phyloP scores from a whole-genome alignment of 768 basidiomycete genomes.

The Sarcomyxa edulis region DNA sequence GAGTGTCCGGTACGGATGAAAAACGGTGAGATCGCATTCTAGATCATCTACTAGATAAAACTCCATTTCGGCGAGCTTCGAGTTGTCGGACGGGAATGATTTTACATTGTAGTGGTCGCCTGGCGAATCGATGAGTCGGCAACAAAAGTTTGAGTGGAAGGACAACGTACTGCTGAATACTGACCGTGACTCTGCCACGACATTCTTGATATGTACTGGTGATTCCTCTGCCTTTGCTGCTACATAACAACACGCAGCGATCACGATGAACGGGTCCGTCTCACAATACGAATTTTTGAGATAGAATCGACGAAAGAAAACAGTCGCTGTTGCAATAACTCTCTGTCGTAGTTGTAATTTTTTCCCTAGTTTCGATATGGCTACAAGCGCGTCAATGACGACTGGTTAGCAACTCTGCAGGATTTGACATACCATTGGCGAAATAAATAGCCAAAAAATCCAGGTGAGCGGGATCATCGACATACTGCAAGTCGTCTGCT shows the following conservation, averaged over 20 bases:
- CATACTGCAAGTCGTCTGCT: conserved; percentile 70
- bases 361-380: conserved; percentile 84
- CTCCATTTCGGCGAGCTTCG: conserved; percentile 97
- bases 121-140: conserved; percentile 17
- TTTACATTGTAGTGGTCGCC: conserved; percentile 69
- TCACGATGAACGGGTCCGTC: conserved; percentile 91
- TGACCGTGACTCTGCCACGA: conserved; percentile 75
- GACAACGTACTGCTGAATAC: conserved; percentile 63
- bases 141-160: not conserved
- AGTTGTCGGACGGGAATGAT: conserved; percentile 81
- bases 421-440: conserved; percentile 56
- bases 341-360: conserved; percentile 80
- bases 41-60: conserved; percentile 97
- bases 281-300: conserved; percentile 93
- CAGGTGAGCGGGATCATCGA: conserved; percentile 71
- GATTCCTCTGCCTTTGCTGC: conserved; percentile 97
- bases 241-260: conserved; percentile 91
- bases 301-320: conserved; percentile 97
- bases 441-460: conserved; percentile 87
- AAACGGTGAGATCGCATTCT: conserved; percentile 89
- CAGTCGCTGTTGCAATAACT: conserved; percentile 89
- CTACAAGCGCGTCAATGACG: conserved; percentile 43
- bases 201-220: conserved; percentile 90
- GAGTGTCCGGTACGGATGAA: conserved; percentile 93
- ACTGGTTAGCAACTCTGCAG: not conserved